Percentiles rank a stretch among this genome's conserved stretches.
phyloP scores from a whole-genome alignment of 106 monocot species.

The Gastrodia elata region DNA sequence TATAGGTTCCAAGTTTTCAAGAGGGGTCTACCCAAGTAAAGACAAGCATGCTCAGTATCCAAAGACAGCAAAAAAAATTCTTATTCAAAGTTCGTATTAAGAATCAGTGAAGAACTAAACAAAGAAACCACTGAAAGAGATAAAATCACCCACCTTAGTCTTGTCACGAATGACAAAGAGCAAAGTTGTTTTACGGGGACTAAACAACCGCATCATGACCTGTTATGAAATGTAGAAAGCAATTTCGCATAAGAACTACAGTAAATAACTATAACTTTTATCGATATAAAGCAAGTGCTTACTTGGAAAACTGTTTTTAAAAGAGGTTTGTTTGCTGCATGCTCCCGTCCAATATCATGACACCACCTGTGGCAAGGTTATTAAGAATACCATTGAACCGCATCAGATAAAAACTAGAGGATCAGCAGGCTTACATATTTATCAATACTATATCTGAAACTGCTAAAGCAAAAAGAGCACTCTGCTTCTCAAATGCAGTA shows the following conservation, averaged over 20 bases:
- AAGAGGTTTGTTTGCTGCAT: conserved; percentile 98
- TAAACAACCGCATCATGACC: conserved; percentile 97
- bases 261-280: neutral
- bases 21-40: conserved; percentile 53
- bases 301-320: conserved; percentile 98
- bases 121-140: neutral
- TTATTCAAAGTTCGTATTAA: neutral
- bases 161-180: conserved; percentile 97
- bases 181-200: conserved; percentile 92
- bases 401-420: conserved; percentile 1
- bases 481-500: conserved; percentile 98
- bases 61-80: conserved; percentile 7
- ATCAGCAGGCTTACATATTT: conserved; percentile 62
- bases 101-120: neutral
- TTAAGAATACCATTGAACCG: conserved; percentile 2
- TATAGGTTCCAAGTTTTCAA: conserved; percentile 84
- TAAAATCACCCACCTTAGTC: conserved; percentile 42
- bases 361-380: conserved; percentile 64
- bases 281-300: conserved; percentile 8
- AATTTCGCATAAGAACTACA: conserved; percentile 10
- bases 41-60: conserved; percentile 6
- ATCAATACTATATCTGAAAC: conserved; percentile 95
- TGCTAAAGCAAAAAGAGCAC: conserved; percentile 93
- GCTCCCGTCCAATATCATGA: conserved; percentile 98
- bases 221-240: conserved; percentile 19